Evolutionary conservation across 176 grass and related monocot genomes (phyloP).

Genomic region (Lolium multiflorum): DNA sequence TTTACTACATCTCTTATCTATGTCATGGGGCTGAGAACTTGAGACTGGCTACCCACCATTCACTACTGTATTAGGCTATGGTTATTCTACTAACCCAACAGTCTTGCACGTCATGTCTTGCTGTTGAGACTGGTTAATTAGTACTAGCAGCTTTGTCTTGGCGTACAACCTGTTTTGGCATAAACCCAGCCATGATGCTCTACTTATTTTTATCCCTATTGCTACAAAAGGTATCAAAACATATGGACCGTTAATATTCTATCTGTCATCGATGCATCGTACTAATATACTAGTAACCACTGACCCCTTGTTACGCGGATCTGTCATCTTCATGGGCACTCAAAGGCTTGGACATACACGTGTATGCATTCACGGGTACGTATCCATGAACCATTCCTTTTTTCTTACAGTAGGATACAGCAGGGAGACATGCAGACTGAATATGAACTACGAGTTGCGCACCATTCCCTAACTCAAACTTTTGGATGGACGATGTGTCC

Average conservation of each 20-base stretch:
- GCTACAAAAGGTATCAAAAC: neutral
- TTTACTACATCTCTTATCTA: conserved; percentile 25
- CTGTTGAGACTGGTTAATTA: neutral
- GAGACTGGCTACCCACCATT: neutral
- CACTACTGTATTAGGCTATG: conserved; percentile 26
- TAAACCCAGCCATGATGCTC: conserved; percentile 19
- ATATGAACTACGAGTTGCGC: conserved; percentile 5
- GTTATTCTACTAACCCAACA: conserved; percentile 7
- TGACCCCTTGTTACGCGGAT: conserved; percentile 9
- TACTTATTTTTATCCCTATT: conserved; percentile 21
- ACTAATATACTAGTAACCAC: neutral
- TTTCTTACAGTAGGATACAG: neutral
- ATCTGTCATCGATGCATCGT: conserved; percentile 17
- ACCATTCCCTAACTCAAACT: conserved; percentile 10
- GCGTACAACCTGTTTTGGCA: conserved; percentile 20
- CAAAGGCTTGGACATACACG: conserved; percentile 21
- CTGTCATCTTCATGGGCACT: conserved; percentile 31
- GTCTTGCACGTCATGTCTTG: conserved; percentile 15
- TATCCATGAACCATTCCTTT: neutral
- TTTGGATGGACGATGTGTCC: neutral
- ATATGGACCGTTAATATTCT: conserved; percentile 25
- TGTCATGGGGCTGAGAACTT: neutral
- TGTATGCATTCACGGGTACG: neutral
- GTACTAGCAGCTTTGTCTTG: neutral
- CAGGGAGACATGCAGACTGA: neutral